Evolutionary conservation across 371 early-diverging fungal species (phyloP), one percentile per base, ranked within the genome.

Genomic region (Mucor velutinosus): DNA sequence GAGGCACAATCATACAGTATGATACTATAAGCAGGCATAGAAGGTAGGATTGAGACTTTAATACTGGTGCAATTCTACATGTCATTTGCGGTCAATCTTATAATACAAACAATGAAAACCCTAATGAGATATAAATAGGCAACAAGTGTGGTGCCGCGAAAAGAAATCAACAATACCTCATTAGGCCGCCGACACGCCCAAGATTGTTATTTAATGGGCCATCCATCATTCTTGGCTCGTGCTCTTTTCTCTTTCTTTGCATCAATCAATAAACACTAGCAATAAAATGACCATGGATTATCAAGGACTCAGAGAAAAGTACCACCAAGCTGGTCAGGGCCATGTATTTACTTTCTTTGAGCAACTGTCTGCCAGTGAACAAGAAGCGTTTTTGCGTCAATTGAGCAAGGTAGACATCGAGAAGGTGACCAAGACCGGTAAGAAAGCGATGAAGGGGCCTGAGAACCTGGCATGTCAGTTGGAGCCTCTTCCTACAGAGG

Each of bases 311-410:
- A 41, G 45, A 41, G 43, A 45, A 21, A 75, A 75, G 58, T 95
- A 89, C 77, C 73, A 76, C 23, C 85, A 74, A 8, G 95, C 92
- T 37, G 92, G 89, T 4, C 97, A 97, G 75, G 92, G 82, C 35
- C 97, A 97, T 71, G 89, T 96, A 41, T 90, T 97, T 74, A 80
- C 80, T 27, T 93, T 86, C 82, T 93, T 86, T 67, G 87, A 92
- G 59, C 74, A 79, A 29, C 89, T 97, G 14, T 49, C 69, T 32
- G 74, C 76, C 23, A 77, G 72, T 17, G 82, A 90, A 41, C 85
- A 90, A 43, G 68, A 74, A 6, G 69, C 60, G 21, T 78, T 95
- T 29, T 70, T 90, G 51, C 62, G 71, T 21, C 91, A 92, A 78
- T 87, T 96, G 37, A 59, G 67, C 29, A 53, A 67, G 27, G 78